A percentile compares a stretch with the other conserved stretches of the same genome.
Evolutionary conservation across 192 early-diverging fungal genomes (phyloP).

Genomic region (Linnemannia hyalina): DNA sequence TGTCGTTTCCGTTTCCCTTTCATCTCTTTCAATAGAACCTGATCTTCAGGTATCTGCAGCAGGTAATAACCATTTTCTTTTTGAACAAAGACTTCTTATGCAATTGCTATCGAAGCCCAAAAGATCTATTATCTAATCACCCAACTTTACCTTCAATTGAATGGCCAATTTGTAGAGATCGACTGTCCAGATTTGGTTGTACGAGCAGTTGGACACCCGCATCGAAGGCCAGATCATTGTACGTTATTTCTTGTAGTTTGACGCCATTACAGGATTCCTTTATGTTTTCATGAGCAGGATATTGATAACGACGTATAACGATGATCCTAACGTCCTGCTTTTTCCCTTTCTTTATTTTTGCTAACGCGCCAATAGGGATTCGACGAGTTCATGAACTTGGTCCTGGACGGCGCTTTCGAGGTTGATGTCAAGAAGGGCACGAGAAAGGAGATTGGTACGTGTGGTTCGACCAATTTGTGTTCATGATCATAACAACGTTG

Average conservation of each 20-base stretch:
- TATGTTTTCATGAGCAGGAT: neutral
- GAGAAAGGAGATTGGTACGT: constrained; percentile 76
- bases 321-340: neutral
- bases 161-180: constrained; percentile 71
- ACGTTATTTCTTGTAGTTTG: constrained; percentile 25
- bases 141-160: neutral
- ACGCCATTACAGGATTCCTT: neutral
- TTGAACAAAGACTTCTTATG: neutral
- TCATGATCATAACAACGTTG: neutral
- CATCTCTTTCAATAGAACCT: constrained; percentile 73
- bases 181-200: constrained; percentile 95
- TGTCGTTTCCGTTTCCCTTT: neutral
- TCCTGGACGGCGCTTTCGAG: constrained; percentile 92
- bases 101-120: no score
- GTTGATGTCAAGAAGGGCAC: constrained; percentile 84
- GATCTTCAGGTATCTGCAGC: constrained; percentile 96
- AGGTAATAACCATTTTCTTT: constrained; percentile 61
- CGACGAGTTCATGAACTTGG: constrained; percentile 99
- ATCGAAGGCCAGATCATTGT: constrained; percentile 97
- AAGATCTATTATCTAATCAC: neutral
- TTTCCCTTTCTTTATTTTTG: neutral
- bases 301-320: neutral
- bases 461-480: neutral
- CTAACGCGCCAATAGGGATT: constrained; percentile 79
- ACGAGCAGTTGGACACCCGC: constrained; percentile 85